Percentiles rank a stretch among this genome's conserved stretches.
These are phyloP conservation scores for Tuber melanosporum DNA, from an alignment of 495 filamentous ascomycete genomes.

Conservation along the genomic window DNA sequence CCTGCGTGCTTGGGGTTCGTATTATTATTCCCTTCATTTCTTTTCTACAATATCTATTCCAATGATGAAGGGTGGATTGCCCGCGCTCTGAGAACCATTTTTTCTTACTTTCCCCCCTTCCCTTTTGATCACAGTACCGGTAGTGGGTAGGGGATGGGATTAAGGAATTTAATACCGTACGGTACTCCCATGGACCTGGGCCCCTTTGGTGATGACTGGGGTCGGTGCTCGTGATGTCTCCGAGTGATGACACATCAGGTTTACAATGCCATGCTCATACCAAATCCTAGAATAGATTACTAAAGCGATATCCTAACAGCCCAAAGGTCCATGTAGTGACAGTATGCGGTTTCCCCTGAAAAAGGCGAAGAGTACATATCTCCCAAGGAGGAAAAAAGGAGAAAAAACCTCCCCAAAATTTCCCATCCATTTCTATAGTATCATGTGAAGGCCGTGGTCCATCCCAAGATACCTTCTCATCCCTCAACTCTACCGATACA, in stretches of 20 bases:
- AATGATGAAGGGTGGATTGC: not conserved
- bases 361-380: not conserved
- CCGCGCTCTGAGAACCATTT: not conserved
- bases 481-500: too few species aligned
- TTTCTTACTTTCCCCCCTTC: not conserved
- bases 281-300: not conserved
- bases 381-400: too few species aligned
- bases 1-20: not conserved
- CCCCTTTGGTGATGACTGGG: not conserved
- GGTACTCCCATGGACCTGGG: not conserved
- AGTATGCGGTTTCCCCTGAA: not conserved
- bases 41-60: not conserved
- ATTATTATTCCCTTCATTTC: not conserved
- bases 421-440: too few species aligned
- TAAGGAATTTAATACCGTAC: not conserved
- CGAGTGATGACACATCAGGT: not conserved
- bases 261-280: not conserved
- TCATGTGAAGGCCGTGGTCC: too few species aligned
- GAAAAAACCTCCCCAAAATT: too few species aligned
- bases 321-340: not conserved
- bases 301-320: not conserved
- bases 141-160: not conserved
- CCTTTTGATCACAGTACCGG: not conserved
- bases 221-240: not conserved
- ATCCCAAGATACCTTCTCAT: too few species aligned